A percentile compares a stretch with the other conserved stretches of the same genome.
phyloP scores from a whole-genome alignment of 805 yeast species.

The Ogataea zsoltii region DNA sequence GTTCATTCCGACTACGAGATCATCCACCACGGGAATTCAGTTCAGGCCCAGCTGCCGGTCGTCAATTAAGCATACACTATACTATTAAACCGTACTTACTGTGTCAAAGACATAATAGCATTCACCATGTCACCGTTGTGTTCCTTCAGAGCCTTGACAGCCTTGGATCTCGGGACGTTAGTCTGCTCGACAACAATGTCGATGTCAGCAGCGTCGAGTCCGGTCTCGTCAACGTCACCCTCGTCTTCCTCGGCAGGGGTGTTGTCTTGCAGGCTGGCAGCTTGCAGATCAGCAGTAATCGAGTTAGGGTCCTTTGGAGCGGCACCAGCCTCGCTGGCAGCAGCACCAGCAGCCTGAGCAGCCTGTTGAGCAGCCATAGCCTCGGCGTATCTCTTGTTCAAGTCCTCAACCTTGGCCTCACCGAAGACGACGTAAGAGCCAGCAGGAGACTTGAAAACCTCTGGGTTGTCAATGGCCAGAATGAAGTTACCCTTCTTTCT shows the following conservation, averaged over 20 bases:
- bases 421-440: conserved; percentile 97
- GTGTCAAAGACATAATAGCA: conserved; percentile 80
- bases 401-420: conserved; percentile 95
- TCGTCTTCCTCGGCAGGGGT: conserved; percentile 48
- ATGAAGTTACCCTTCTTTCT: conserved; percentile 89
- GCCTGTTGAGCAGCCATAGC: conserved; percentile 77
- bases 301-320: conserved; percentile 69
- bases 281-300: conserved; percentile 80
- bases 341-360: conserved; percentile 50
- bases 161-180: conserved; percentile 83
- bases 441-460: conserved; percentile 88
- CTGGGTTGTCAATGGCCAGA: conserved; percentile 90
- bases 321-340: conserved; percentile 29
- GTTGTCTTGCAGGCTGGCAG: conserved; percentile 49
- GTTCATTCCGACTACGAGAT: too few species aligned
- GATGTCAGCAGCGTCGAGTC: conserved; percentile 79
- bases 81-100: conserved; percentile 19
- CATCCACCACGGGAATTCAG: too few species aligned
- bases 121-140: conserved; percentile 94
- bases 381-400: conserved; percentile 82
- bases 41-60: too few species aligned
- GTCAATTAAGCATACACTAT: too few species aligned
- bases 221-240: conserved; percentile 81
- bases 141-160: conserved; percentile 83
- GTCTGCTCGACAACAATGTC: conserved; percentile 90